phyloP scores from a whole-genome alignment of 495 filamentous ascomycete genomes.

The Pseudoneurospora amorphoporcata region DNA sequence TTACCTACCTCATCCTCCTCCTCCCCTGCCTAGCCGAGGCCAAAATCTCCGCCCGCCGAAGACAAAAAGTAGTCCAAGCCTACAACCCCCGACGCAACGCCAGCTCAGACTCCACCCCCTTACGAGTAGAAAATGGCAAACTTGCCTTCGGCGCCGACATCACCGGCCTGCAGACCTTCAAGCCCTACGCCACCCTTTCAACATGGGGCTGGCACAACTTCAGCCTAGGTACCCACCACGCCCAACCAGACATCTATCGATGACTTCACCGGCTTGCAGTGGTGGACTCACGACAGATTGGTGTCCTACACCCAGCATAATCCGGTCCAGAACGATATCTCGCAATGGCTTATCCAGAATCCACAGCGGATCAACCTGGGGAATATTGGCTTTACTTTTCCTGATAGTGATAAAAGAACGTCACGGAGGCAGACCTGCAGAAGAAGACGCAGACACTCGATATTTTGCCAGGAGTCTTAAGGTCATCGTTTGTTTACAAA shows the following conservation, averaged over 20 bases:
- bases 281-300: slow-evolving; percentile 45
- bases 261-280: slow-evolving; percentile 36
- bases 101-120: slow-evolving; percentile 37
- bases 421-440: slow-evolving; percentile 28
- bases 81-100: slow-evolving; percentile 34
- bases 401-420: slow-evolving; percentile 11
- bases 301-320: slow-evolving; percentile 44
- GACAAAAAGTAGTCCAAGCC: slow-evolving; percentile 25
- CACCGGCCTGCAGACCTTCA: slow-evolving; percentile 49
- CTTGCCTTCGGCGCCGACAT: slow-evolving; percentile 47
- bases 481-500: slow-evolving; percentile 35
- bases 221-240: slow-evolving; percentile 37
- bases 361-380: slow-evolving; percentile 42
- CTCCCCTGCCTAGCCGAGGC: slow-evolving; percentile 14
- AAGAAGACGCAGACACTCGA: slow-evolving; percentile 37
- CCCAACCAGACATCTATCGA: slow-evolving; percentile 26
- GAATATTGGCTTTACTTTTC: slow-evolving; percentile 37
- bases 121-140: slow-evolving; percentile 46
- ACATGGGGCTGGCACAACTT: slow-evolving; percentile 51
- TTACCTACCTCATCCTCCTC: slow-evolving; percentile 10
- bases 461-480: slow-evolving; percentile 37
- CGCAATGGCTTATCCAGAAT: slow-evolving; percentile 44
- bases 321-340: slow-evolving; percentile 39
- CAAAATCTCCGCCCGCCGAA: slow-evolving; percentile 15
- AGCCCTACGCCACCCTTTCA: slow-evolving; percentile 45